Evolutionary conservation across 306 rosid genomes (phyloP), one percentile per base, ranked within the genome.

Genomic region (Malus sylvestris): DNA sequence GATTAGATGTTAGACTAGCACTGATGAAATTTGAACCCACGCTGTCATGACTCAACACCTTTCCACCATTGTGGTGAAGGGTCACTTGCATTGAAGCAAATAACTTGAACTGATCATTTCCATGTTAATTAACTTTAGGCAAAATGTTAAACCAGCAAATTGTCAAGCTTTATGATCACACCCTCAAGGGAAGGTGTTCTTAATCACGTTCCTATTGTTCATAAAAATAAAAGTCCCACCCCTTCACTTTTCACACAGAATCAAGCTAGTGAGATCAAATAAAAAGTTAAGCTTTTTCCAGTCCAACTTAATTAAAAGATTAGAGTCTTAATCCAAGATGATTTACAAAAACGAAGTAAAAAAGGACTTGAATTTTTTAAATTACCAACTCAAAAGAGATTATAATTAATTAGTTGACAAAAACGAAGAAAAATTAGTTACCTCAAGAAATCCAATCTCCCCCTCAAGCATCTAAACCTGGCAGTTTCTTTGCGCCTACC

Each of bases 401-500:
- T 73, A 65, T 0, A 18, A 71, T 38, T 67, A 57, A 55, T 22
- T 67, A 57, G 44, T 25, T 58, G 11, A 16, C 7, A 35, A 71
- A 18, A 23, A 58, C 23, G 4, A 70, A 70, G 32, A 60, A 74
- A 59, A 1, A 32, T 22, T 10, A 76, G 73, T 10, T 27, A 93
- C 97, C 97, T 94, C 82, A 52, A 94, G 95, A 78, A 86, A 90
- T 65, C 85, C 86, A 61, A 87, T 35, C 85, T 94, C 97, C 65
- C 96, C 80, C 80, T 92, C 96, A 33, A 92, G 96, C 91, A 88
- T 87, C 82, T 94, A 95, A 72, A 92, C 69, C 88, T 89, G 33
- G 97, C 97, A 49, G 81, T 80, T 40, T 95, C 96, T 38, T 97
- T 89, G 77, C 97, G 98, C 86, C 85, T 90, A 33, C 27, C 96